Evolutionary conservation across 176 grass and related monocot genomes (phyloP), one percentile per base, ranked within the genome.

Genomic region (Calamus simplicifolius): DNA sequence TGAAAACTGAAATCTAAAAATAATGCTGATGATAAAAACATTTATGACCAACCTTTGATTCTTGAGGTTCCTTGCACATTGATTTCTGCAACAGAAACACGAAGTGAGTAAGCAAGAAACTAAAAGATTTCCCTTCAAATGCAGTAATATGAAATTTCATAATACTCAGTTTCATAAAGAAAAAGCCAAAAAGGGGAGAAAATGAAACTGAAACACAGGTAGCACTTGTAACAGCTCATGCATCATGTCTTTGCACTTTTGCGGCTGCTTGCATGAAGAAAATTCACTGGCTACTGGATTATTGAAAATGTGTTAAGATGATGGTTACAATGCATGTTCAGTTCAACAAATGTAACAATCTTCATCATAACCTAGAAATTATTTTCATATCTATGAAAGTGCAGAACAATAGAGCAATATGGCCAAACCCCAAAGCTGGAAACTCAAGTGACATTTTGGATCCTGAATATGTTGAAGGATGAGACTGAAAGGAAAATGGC

Each of bases 21-120:
- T 43, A 43, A 43, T 43, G 10, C 6, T 13, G 12, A 43, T 12
- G 35, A 43, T 43, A 12, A 43, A 43, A 8, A 43, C 35, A 12
- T 54, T 66, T 21, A 86, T 68, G 29, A 66, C 79, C 76, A 71
- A 91, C 88, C 83, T 87, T 73, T 58, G 88, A 80, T 31, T 8
- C 66, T 56, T 86, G 68, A 77, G 88, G 27, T 0, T 62, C 83
- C 71, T 82, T 82, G 61, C 66, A 75, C 75, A 86, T 82, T 12
- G 75, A 86, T 86, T 53, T 52, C 64, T 67, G 51, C 51, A 67
- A 23, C 13, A 50, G 29, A 67, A 54, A 29, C 13, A 27, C 15
- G 30, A 54, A 17, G 16, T 14, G 57, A 54, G 31, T 19, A 16
- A 74, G 58, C 12, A 23, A 5, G 10, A 23, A 30, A 16, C 17